phyloP scores from a whole-genome alignment of 805 yeast genomes.

The Metschnikowia similis region DNA sequence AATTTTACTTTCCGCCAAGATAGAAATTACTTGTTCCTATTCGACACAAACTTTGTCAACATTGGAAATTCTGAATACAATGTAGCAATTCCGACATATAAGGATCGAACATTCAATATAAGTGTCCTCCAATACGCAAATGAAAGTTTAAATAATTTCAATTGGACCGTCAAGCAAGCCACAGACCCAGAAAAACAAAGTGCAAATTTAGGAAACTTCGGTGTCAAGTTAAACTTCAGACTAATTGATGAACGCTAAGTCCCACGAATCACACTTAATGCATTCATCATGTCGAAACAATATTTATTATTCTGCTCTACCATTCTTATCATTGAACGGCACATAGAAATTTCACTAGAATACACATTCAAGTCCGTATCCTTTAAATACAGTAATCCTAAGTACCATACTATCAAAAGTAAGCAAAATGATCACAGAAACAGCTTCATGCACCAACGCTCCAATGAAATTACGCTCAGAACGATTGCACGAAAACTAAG shows the following conservation, averaged over 20 bases:
- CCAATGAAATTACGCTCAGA: too few relatives aligned
- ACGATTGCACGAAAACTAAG: too few relatives aligned
- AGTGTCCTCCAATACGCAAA: slow-evolving; percentile 41
- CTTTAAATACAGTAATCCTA: too few relatives aligned
- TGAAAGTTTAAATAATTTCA: slow-evolving; percentile 41
- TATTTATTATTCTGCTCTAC: too few relatives aligned
- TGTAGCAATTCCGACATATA: slow-evolving; percentile 47
- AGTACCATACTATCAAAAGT: too few relatives aligned
- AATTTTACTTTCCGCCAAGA: slow-evolving; percentile 38
- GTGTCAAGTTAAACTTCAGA: slow-evolving; percentile 36
- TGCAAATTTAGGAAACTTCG: slow-evolving; percentile 30
- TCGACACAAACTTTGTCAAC: slow-evolving; percentile 51
- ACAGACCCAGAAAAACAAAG: slow-evolving; percentile 21
- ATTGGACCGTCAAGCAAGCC: slow-evolving; percentile 39
- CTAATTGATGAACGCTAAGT: slow-evolving; percentile 27
- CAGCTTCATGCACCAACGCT: too few relatives aligned
- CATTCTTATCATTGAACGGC: too few relatives aligned
- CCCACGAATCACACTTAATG: neutral
- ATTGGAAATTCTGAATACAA: slow-evolving; percentile 48
- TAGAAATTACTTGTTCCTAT: slow-evolving; percentile 43
- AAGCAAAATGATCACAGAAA: too few relatives aligned
- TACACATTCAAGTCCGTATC: too few relatives aligned
- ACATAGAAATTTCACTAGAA: too few relatives aligned
- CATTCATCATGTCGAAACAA: neutral
- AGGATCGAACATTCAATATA: slow-evolving; percentile 42